Evolutionary conservation across 768 basidiomycete species (phyloP), one percentile per base, ranked within the genome.

Genomic region (Panus rudis): DNA sequence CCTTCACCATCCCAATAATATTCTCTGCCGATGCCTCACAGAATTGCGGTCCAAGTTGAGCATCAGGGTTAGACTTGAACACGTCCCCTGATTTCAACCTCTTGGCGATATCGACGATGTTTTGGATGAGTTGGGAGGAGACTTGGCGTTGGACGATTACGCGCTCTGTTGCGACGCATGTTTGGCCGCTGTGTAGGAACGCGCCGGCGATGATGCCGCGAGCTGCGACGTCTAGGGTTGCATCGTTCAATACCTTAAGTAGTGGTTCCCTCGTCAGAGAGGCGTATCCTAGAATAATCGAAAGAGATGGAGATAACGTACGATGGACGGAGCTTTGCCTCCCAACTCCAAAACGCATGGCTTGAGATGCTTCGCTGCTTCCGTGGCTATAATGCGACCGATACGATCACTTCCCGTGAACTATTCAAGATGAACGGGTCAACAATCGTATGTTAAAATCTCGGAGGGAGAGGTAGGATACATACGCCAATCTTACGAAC

Each of bases 381-480:
- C 75, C 2, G 59, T 57, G 4, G 77, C 76, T 37, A 79, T 62
- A 17, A 76, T 71, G 45, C 63, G 67, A 11, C 75, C 78, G 12
- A 79, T 72, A 24, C 69, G 65, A 44, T 73, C 70, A 35, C 75
- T 75, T 6, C 78, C 78, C 6, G 76, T 78, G 48, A 78, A 77
- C 73, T 77, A 45, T 6, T n/a, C 14, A 35, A 34, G 13, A 2
- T 5, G 12, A n/a, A n/a, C n/a, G 10, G 28, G 10, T 30, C 10
- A 30, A n/a, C 28, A n/a, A 30, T n/a, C n/a, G 28, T 10, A 30
- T 30, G n/a, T 30, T 30, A 10, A 30, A 30, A 30, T 10, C 28
- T 10, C n/a, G 10, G n/a, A 10, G 10, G 28, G 25, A 24, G 20
- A 14, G 20, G 11, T 30, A n/a, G 19, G 6, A 25, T 21, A 52